phyloP scores from a whole-genome alignment of 805 yeast genomes.

The Candida takata region DNA sequence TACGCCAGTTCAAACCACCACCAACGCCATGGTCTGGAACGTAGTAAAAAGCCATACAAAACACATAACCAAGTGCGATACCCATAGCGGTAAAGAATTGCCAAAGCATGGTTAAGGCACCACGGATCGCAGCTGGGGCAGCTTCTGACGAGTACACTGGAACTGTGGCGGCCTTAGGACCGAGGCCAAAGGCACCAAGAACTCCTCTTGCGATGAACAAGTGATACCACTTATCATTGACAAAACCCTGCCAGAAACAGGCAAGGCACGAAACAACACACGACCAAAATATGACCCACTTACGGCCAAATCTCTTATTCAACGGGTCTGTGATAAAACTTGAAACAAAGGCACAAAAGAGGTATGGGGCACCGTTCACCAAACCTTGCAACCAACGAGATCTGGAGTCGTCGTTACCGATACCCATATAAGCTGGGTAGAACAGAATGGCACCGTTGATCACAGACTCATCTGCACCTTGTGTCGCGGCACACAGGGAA shows the following conservation, averaged over 20 bases:
- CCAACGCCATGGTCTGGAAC: constrained; percentile 33
- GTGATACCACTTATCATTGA: constrained; percentile 53
- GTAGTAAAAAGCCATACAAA: constrained; percentile 54
- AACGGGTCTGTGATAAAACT: constrained; percentile 60
- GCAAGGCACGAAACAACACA: constrained; percentile 53
- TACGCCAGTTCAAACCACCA: constrained; percentile 55
- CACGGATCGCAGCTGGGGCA: constrained; percentile 55
- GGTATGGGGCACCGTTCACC: constrained; percentile 64
- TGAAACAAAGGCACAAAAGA: constrained; percentile 52
- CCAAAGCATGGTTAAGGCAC: constrained; percentile 68
- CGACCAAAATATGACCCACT: constrained; percentile 58
- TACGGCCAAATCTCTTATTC: constrained; percentile 53
- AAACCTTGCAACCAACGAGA: constrained; percentile 56
- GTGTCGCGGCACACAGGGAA: constrained; percentile 75
- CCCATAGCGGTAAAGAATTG: constrained; percentile 72
- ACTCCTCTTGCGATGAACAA: constrained; percentile 58
- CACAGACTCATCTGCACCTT: constrained; percentile 76
- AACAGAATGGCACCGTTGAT: constrained; percentile 65
- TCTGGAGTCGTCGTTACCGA: constrained; percentile 38
- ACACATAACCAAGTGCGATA: constrained; percentile 63
- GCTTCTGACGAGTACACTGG: constrained; percentile 68
- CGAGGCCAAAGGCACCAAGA: constrained; percentile 57
- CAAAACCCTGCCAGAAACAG: constrained; percentile 65
- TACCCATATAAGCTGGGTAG: constrained; percentile 50
- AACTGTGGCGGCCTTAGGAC: constrained; percentile 71